Evolutionary conservation across 1,284 basidiomycete genomes (phyloP), one percentile per base, ranked within the genome.

Genomic region (Tilletia walkeri): DNA sequence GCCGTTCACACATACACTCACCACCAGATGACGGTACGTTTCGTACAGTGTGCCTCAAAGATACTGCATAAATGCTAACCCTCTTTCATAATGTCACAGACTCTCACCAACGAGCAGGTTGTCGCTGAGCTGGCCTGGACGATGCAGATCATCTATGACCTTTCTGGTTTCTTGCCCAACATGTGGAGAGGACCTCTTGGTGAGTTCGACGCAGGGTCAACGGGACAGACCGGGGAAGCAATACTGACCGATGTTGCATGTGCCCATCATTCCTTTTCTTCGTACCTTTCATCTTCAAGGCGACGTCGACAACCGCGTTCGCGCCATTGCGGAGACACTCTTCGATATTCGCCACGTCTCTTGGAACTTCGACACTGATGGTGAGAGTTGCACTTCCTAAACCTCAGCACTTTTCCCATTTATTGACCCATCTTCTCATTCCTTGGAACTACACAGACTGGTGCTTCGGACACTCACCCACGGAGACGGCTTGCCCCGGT

Each of bases 71-170:
- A 30, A 30, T 30, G 24, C 24, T 30, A 2, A 30, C 24, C 24
- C 38, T 6, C 41, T 16, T n/a, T 63, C 18, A 12, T n/a, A n/a
- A n/a, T n/a, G n/a, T n/a, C n/a, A 5, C 59, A 63, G 59, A 89
- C 89, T 48, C 86, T 94, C 72, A 90, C 92, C 63, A 98, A 90
- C 81, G 90, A 89, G 81, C 87, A 96, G 86, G 89, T 97, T 72
- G 93, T 97, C 20, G 94, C 94, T 34, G 94, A 97, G 85, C 87
- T 98, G 65, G 94, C 92, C 65, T 97, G 92, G 91, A 92, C 93
- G 70, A 91, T 90, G 75, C 89, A 93, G 85, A 75, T 72, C 63
- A 91, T 95, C 75, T 88, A 90, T 78, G 90, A 93, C 80, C 89
- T 89, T 1, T 91, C 91, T 6, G 90, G 89, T 69, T 65, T 63